Evolutionary conservation across 2,329 filamentous ascomycete genomes (phyloP), one percentile per base, ranked within the genome.

Genomic region (Cytospora mali): DNA sequence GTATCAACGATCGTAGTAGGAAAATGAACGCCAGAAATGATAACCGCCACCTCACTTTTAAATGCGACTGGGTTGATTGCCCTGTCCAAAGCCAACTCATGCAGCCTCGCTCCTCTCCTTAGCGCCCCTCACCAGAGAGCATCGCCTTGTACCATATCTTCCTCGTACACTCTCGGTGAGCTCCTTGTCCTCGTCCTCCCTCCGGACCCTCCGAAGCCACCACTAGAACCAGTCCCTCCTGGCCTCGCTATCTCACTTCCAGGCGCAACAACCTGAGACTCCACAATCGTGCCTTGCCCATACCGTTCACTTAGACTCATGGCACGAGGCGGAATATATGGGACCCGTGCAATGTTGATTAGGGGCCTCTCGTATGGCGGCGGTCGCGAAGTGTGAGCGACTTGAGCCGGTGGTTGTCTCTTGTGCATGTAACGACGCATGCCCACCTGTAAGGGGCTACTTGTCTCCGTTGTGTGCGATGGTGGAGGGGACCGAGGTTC

Each of bases 291-390:
- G n/a, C 55, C 60, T 11, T 46, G 55, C 1, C 50, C 55, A 49
- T 62, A 64, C n/a, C 58, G 55, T 10, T 64, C 50, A 27, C 58
- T 64, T 21, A 64, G 42, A 18, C n/a, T 54, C 46, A 58, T 9
- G 6, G 54, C 29, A 42, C 46, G 55, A 10, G 63, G 60, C n/a
- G 64, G 64, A 28, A 63, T 18, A 25, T 51, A 65, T 18, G 64
- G 61, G 3, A 65, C 64, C 9, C 61, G 46, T 3, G 52, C 35
- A 3, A 56, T 51, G 33, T 46, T 62, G 33, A 27, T 35, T 1
- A 39, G 29, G 2, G 52, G 61, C 5, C 23, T 55, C 39, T 65
- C 64, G 49, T 65, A 65, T 6, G 64, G 56, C 25, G 61, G 64
- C 9, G 57, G 48, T 5, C 48, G 29, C 2, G 52, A 16, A 14